Evolutionary conservation across 345 rosid genomes (phyloP).

Genomic region (Pistacia vera): DNA sequence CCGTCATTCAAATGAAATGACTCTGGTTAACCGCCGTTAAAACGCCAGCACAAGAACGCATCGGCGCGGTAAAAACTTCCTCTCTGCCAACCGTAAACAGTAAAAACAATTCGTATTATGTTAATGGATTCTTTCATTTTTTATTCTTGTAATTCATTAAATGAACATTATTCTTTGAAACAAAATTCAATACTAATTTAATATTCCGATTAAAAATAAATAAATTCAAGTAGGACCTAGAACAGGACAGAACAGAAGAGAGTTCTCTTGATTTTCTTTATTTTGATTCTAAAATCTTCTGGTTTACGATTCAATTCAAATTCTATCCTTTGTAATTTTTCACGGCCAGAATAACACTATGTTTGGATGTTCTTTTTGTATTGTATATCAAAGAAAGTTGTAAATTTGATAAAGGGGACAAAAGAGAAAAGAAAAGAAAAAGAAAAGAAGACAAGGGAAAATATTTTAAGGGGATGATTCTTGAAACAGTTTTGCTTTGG

Average conservation of each 20-base stretch:
- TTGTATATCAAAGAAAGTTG: not conserved
- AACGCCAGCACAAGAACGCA: no score
- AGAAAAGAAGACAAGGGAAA: constrained; percentile 1
- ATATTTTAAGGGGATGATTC: not conserved
- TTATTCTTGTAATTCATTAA: not conserved
- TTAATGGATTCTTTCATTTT: no score
- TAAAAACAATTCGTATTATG: not conserved
- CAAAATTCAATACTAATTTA: no score
- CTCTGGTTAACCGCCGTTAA: not conserved
- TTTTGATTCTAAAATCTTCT: constrained; percentile 16
- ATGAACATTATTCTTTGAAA: not conserved
- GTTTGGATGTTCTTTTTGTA: not conserved
- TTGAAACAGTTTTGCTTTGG: constrained; percentile 18
- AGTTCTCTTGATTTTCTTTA: not conserved
- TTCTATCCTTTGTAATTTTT: constrained; percentile 28
- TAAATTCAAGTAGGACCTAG: not conserved
- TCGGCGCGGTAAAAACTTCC: not conserved
- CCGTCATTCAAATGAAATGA: not conserved
- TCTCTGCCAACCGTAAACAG: not conserved
- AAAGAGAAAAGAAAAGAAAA: constrained; percentile 28
- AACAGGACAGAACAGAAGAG: not conserved
- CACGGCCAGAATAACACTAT: not conserved
- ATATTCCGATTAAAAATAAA: no score
- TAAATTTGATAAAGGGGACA: constrained; percentile 14
- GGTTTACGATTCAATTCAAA: constrained; percentile 31